Conservation (phyloP, 768 basidiomycete species). For the Xanthoconium stramineum region DNA sequence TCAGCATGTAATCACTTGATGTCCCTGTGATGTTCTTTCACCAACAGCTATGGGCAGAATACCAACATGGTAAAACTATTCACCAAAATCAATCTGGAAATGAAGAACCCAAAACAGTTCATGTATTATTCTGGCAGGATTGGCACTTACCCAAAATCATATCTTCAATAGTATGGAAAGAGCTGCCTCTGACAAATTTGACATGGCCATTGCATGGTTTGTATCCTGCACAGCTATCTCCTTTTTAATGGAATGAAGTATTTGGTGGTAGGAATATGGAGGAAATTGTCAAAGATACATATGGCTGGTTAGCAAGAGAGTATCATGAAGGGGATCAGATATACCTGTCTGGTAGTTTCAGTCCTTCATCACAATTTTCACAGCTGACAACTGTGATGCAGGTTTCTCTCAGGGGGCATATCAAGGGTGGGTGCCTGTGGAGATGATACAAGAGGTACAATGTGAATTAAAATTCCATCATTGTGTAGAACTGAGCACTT, state of each 20-base stretch:
- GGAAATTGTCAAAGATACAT: conserved; percentile 29
- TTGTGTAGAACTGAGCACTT: background rate
- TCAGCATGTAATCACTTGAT: conserved; percentile 7
- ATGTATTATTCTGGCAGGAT: conserved; percentile 38
- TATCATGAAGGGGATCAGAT: too few relatives aligned
- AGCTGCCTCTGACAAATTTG: too few relatives aligned
- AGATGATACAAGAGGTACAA: conserved; percentile 37
- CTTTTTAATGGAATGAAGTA: background rate
- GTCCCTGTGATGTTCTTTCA: background rate
- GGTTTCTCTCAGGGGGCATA: conserved; percentile 46
- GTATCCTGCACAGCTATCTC: background rate
- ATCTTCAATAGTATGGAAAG: conserved; percentile 18
- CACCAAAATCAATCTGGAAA: conserved; percentile 21
- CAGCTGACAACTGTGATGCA: background rate
- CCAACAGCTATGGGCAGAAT: conserved; percentile 27
- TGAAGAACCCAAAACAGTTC: conserved; percentile 19
- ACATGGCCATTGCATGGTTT: conserved; percentile 39
- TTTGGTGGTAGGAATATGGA: conserved; percentile 34
- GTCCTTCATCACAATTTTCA: background rate
- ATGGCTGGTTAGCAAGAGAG: too few relatives aligned
- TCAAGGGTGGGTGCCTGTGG: conserved; percentile 38
- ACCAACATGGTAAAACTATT: conserved; percentile 39
- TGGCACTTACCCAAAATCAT: conserved; percentile 33
- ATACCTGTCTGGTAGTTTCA: conserved; percentile 31
- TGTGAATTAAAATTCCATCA: too few relatives aligned